Evolutionary conservation across 129 eudicot species (phyloP).

Genomic region (Chrysanthemum lavandulifolium): DNA sequence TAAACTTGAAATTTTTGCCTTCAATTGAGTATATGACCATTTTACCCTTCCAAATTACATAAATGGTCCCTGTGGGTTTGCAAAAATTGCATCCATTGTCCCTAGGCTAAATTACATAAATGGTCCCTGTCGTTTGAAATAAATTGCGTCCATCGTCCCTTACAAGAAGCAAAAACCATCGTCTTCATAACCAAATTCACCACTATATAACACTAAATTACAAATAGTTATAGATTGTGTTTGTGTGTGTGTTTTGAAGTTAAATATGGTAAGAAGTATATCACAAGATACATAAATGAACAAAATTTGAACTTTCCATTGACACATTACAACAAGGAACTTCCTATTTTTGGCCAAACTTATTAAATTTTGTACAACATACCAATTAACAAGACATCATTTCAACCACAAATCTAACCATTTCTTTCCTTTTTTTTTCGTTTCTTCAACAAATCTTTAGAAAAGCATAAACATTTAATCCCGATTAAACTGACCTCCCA

Average conservation of each 20-base stretch:
- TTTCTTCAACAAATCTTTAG: slow-evolving; percentile 41
- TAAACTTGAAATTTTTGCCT: too few species aligned
- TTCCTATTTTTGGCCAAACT: slow-evolving; percentile 36
- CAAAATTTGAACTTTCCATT: slow-evolving; percentile 38
- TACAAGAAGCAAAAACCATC: neutral
- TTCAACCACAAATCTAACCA: slow-evolving; percentile 31
- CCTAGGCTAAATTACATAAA: too few species aligned
- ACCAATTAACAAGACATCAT: slow-evolving; percentile 38
- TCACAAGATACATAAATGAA: slow-evolving; percentile 26
- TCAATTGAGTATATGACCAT: too few species aligned
- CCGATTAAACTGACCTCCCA: slow-evolving; percentile 36
- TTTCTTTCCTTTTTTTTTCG: slow-evolving; percentile 7
- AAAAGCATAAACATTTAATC: slow-evolving; percentile 33
- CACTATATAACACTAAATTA: slow-evolving; percentile 1
- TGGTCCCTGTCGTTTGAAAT: too few species aligned
- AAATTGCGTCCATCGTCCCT: too few species aligned
- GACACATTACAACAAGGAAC: slow-evolving; percentile 39
- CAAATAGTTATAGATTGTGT: neutral
- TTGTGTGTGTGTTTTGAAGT: slow-evolving; percentile 13
- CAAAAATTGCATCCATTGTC: too few species aligned
- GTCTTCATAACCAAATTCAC: neutral
- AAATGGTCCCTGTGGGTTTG: too few species aligned
- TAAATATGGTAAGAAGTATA: slow-evolving; percentile 16
- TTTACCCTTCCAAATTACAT: too few species aligned
- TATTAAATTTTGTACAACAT: slow-evolving; percentile 48